Conservation (phyloP, 805 yeast species). For the Wickerhamomyces pijperi region DNA sequence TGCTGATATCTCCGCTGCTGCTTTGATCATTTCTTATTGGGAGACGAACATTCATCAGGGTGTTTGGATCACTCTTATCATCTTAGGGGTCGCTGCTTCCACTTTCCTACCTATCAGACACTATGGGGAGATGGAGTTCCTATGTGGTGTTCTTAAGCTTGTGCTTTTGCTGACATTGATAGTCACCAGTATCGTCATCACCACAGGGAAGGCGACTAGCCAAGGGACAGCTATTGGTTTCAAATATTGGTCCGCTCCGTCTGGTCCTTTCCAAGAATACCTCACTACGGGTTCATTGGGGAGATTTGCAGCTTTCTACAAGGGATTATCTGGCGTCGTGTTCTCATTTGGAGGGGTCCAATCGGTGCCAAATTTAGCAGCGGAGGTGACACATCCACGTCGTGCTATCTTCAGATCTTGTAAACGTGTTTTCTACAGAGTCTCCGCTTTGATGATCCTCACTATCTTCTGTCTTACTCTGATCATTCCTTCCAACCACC, state of each 20-base stretch:
- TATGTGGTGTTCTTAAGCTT: constrained; percentile 49
- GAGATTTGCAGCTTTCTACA: constrained; percentile 47
- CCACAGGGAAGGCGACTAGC: constrained; percentile 57
- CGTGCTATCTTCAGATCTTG: constrained; percentile 49
- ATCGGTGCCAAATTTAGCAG: constrained; percentile 38
- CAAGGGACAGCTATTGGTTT: constrained; percentile 23
- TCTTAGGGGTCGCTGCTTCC: constrained; percentile 22
- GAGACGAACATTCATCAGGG: constrained; percentile 29
- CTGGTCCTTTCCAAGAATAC: constrained; percentile 19
- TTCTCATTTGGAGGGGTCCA: constrained; percentile 50
- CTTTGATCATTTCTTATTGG: constrained; percentile 37
- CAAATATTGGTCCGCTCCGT: constrained; percentile 23
- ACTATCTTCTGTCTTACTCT: constrained; percentile 22
- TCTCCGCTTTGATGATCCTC: constrained; percentile 18
- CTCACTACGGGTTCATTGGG: constrained; percentile 32
- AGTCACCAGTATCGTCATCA: constrained; percentile 39
- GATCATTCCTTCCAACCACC: constrained; percentile 21
- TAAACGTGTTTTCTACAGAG: constrained; percentile 22
- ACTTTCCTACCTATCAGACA: constrained; percentile 27
- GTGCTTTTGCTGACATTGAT: constrained; percentile 50
- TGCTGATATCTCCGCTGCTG: constrained; percentile 34
- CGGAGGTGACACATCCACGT: constrained; percentile 46
- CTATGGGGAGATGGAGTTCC: constrained; percentile 44
- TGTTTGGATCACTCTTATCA: constrained; percentile 33
- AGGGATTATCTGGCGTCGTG: constrained; percentile 46